Evolutionary conservation across 257 asterid species (phyloP).

Genomic region (Solanum lycopersicoides): DNA sequence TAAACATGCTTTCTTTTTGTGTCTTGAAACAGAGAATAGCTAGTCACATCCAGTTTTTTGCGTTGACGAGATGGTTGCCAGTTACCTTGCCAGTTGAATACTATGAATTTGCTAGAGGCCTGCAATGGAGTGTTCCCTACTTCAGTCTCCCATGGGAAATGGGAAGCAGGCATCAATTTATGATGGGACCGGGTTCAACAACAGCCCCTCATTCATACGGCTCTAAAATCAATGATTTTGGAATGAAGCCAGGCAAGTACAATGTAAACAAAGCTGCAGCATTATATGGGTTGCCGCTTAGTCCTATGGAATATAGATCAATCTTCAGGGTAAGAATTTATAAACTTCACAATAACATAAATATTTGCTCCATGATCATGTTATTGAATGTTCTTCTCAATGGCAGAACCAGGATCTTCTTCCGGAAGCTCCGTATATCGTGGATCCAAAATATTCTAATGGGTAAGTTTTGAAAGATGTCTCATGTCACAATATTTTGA

Average conservation of each 20-base stretch:
- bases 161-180: conserved; percentile 8
- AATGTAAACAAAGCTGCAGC: conserved; percentile 19
- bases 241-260: conserved; percentile 24
- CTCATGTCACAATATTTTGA: not conserved
- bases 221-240: conserved; percentile 26
- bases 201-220: conserved; percentile 23
- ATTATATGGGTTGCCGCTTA: conserved; percentile 62
- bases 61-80: conserved; percentile 68
- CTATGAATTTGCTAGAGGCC: conserved; percentile 70
- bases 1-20: not conserved
- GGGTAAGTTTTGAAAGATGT: conserved; percentile 43
- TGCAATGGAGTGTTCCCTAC: conserved; percentile 91
- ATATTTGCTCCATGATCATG: not conserved
- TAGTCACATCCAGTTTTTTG: conserved; percentile 78
- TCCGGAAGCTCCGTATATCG: conserved; percentile 71
- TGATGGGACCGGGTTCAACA: conserved; percentile 53
- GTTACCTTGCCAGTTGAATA: conserved; percentile 76
- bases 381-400: conserved; percentile 13
- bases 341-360: not conserved
- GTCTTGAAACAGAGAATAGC: conserved; percentile 60
- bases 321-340: conserved; percentile 54
- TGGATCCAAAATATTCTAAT: conserved; percentile 62
- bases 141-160: conserved; percentile 86
- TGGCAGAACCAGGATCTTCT: conserved; percentile 50
- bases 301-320: conserved; percentile 63